phyloP scores from a whole-genome alignment of 306 rosid species.

The Prunus fruticosa region DNA sequence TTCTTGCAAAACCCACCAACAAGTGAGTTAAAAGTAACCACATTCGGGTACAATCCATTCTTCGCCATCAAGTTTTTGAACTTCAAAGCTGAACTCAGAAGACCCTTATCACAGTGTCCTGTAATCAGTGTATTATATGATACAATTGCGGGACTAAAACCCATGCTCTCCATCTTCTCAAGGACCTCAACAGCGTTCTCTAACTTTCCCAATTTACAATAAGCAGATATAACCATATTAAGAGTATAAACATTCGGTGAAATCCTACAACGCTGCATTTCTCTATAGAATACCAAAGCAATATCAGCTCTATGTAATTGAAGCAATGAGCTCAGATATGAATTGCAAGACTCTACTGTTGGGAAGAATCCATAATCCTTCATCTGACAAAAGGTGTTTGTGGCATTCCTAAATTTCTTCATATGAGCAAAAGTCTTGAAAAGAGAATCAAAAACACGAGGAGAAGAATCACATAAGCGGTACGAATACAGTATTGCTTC shows the following conservation, averaged over 20 bases:
- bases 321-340: slow-evolving; percentile 63
- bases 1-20: slow-evolving; percentile 68
- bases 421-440: slow-evolving; percentile 75
- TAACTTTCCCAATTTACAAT: slow-evolving; percentile 59
- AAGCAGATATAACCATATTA: slow-evolving; percentile 67
- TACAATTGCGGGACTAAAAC: slow-evolving; percentile 56
- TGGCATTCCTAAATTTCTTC: slow-evolving; percentile 59
- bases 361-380: slow-evolving; percentile 75
- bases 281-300: slow-evolving; percentile 46
- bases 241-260: slow-evolving; percentile 61
- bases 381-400: slow-evolving; percentile 56
- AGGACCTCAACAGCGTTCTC: slow-evolving; percentile 52
- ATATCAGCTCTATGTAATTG: slow-evolving; percentile 51
- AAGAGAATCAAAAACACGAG: slow-evolving; percentile 61
- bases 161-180: slow-evolving; percentile 60
- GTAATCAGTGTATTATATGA: slow-evolving; percentile 69
- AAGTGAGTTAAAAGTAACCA: slow-evolving; percentile 65
- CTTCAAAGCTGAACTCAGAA: slow-evolving; percentile 53
- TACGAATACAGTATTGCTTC: slow-evolving; percentile 59
- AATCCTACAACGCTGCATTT: slow-evolving; percentile 47
- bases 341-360: slow-evolving; percentile 71
- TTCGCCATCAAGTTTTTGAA: slow-evolving; percentile 49
- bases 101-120: slow-evolving; percentile 68
- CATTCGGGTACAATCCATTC: slow-evolving; percentile 55
- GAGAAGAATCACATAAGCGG: slow-evolving; percentile 61